Percentiles rank a stretch among this genome's conserved stretches.
Evolutionary conservation across 2,329 filamentous ascomycete species (phyloP).

Genomic region (Tolypocladium amazonense): DNA sequence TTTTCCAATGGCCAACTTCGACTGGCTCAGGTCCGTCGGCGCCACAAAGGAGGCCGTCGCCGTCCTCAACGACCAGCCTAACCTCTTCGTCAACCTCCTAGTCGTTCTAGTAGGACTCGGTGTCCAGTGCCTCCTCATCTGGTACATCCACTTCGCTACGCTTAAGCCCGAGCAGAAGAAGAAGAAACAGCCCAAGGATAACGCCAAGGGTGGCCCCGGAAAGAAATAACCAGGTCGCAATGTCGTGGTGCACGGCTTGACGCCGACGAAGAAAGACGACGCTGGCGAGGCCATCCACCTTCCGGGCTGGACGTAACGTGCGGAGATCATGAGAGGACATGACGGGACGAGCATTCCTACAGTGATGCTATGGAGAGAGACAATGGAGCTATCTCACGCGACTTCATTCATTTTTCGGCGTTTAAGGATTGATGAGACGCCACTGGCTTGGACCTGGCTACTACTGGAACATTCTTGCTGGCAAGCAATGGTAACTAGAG

Average conservation of each 20-base stretch:
- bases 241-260: background rate
- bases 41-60: conserved; percentile 48
- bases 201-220: conserved; percentile 5
- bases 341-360: background rate
- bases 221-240: background rate
- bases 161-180: conserved; percentile 50
- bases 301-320: background rate
- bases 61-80: conserved; percentile 49
- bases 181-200: conserved; percentile 19
- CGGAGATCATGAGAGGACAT: background rate
- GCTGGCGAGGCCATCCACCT: background rate
- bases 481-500: background rate
- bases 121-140: conserved; percentile 35
- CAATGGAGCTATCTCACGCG: background rate
- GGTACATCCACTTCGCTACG: conserved; percentile 50
- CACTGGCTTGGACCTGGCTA: background rate
- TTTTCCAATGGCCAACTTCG: conserved; percentile 39
- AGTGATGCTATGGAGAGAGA: background rate
- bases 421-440: background rate
- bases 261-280: background rate
- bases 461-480: background rate
- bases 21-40: conserved; percentile 45
- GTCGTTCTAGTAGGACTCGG: conserved; percentile 40
- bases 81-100: conserved; percentile 46
- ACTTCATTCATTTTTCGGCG: background rate